Percentiles rank a stretch among this genome's conserved stretches.
Conservation (phyloP, 1,284 basidiomycete genomes). For the Ceratobasidium sp. region DNA sequence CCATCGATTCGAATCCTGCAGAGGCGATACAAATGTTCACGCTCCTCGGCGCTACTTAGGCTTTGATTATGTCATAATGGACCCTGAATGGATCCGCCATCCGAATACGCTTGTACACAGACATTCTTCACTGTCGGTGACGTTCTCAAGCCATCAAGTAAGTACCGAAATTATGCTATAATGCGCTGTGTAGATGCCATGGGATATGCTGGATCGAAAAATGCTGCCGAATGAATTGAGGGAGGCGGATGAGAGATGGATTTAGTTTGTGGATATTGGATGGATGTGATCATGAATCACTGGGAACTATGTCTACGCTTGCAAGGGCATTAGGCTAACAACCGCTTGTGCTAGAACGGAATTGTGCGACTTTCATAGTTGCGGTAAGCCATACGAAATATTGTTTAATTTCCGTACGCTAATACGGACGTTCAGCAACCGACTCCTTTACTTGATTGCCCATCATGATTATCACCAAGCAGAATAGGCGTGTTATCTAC, state of each 20-base stretch:
- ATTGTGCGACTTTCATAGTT: slow-evolving; percentile 37
- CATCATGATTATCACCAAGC: slow-evolving; percentile 89
- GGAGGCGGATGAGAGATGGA: not conserved
- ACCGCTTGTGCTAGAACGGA: slow-evolving; percentile 30
- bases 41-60: slow-evolving; percentile 3
- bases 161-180: slow-evolving; percentile 36
- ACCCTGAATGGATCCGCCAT: slow-evolving; percentile 37
- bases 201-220: not conserved
- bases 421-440: slow-evolving; percentile 19
- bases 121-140: slow-evolving; percentile 13
- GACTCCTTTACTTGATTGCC: slow-evolving; percentile 48
- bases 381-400: not conserved
- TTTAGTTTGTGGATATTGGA: slow-evolving; percentile 23
- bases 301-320: not conserved
- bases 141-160: slow-evolving; percentile 37
- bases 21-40: not conserved
- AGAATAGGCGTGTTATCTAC: slow-evolving; percentile 88
- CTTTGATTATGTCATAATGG: slow-evolving; percentile 10
- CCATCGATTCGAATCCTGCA: slow-evolving; percentile 18
- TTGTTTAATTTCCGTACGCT: not conserved
- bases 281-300: slow-evolving; percentile 13
- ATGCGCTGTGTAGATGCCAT: not conserved
- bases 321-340: not conserved
- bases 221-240: not conserved
- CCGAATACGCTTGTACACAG: slow-evolving; percentile 5